Base-by-base conservation (phyloP, 176 grass and related monocot species). In the Poa annua region DNA sequence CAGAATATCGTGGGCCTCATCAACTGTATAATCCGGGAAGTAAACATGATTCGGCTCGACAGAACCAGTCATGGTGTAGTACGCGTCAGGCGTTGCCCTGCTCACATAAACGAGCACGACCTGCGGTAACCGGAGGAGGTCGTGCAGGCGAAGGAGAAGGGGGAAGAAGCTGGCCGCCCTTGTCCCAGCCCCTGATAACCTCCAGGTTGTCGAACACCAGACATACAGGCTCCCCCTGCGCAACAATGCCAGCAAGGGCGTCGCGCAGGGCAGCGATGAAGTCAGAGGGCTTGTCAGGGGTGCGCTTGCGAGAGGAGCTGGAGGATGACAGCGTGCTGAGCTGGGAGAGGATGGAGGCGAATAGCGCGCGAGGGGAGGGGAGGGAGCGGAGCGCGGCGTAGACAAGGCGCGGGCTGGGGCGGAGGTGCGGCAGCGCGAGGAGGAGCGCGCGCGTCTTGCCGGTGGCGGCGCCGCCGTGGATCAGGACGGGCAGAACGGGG, bases 201-300 rank as follows among this genome's bases (percentile, higher is more conserved):
- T 99, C 96, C 61, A 99, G 54, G 60, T 92, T 93, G 75, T 99
- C 93, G 50, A 99, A 96, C 42, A 99, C 76, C 74, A 96, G 65
- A 74, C 89, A 99, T 15, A 98, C 78, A n/a, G 52, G 78, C 74
- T 87, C 89, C 8, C 70, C 63, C 57, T 70, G 66, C 16, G 77
- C 62, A 52, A 80, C 73, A 10, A 55, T 15, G 33, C 80, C 64
- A 25, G 38, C 59, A n/a, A 98, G 85, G 1, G 89, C 91, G 21
- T 89, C 89, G 66, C 89, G 80, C 22, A 99, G 83, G 38, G 83
- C 84, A 34, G 88, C 77, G 56, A 99, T 66, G 64, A 99, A 93
- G 84, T 96, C 88, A 5, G 93, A 86, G 6, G 89, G 83, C 91
- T 85, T 96, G 29, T 99, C 91, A 12, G 80, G 84, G 57, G 83